A percentile compares a stretch with the other conserved stretches of the same genome.
Conservation (phyloP, 768 basidiomycete species). For the Russula compacta region DNA sequence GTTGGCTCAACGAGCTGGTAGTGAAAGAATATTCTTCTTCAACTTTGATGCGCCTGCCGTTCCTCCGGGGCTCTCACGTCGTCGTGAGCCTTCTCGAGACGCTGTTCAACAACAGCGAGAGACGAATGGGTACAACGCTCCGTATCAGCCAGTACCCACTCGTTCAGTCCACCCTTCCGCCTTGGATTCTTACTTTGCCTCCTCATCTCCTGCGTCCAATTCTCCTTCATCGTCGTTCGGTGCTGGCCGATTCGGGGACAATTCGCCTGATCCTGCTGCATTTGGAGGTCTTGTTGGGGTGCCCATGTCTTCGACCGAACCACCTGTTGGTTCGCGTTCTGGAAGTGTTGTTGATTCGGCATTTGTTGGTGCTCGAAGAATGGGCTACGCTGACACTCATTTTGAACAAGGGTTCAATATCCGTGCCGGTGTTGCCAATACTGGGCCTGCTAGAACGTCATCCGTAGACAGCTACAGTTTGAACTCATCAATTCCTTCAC, state of each 20-base stretch:
- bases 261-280: conserved; percentile 58
- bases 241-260: conserved; percentile 50
- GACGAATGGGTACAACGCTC: conserved; percentile 35
- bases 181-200: conserved; percentile 50
- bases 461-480: conserved; percentile 13
- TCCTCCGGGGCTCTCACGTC: conserved; percentile 48
- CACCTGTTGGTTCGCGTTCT: conserved; percentile 7
- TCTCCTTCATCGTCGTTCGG: conserved; percentile 70
- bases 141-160: conserved; percentile 61
- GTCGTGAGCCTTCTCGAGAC: conserved; percentile 42
- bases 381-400: conserved; percentile 12
- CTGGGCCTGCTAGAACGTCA: conserved; percentile 5
- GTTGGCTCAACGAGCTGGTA: conserved; percentile 43
- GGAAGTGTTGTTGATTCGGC: conserved; percentile 10
- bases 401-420: conserved; percentile 13
- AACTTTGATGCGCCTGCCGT: conserved; percentile 32
- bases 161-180: conserved; percentile 51
- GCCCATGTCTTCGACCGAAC: conserved; percentile 22
- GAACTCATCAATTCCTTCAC: conserved; percentile 11
- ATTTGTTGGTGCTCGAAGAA: conserved; percentile 8
- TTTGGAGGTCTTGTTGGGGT: conserved; percentile 41
- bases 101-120: conserved; percentile 32
- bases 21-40: conserved; percentile 56
- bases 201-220: conserved; percentile 49
- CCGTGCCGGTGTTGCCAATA: conserved; percentile 7